Evolutionary conservation across 768 basidiomycete species (phyloP).

Genomic region (Mycena olivaceomarginata): DNA sequence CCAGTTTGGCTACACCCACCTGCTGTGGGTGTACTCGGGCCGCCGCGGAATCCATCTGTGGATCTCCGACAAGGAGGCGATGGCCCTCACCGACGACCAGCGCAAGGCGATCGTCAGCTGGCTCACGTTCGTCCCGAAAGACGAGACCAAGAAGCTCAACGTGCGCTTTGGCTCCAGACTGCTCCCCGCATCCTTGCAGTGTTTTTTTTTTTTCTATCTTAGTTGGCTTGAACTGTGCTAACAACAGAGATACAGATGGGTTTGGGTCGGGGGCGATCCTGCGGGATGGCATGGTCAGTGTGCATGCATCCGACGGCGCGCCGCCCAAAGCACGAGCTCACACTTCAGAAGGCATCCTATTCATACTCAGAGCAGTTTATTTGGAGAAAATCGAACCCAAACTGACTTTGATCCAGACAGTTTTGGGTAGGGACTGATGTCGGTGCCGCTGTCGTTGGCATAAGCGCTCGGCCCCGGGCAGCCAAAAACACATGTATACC

Average conservation of each 20-base stretch:
- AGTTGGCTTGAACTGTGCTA: not conserved
- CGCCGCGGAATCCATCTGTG: conserved; percentile 99
- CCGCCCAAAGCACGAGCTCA: not conserved
- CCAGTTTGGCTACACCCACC: conserved; percentile 92
- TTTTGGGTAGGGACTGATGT: not conserved
- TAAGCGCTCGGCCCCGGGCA: too few species aligned
- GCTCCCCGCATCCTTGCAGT: conserved; percentile 89
- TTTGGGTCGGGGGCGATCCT: not conserved
- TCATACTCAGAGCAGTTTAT: not conserved
- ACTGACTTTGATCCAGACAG: not conserved
- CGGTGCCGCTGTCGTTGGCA: too few species aligned
- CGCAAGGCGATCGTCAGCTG: conserved; percentile 91
- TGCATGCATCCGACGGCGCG: too few species aligned
- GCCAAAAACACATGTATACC: too few species aligned
- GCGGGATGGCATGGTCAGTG: not conserved
- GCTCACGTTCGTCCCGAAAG: conserved; percentile 89
- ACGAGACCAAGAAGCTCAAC: conserved; percentile 89
- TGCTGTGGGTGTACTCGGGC: conserved; percentile 99
- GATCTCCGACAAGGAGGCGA: conserved; percentile 93
- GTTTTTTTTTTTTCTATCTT: conserved; percentile 51
- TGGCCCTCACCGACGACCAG: conserved; percentile 94
- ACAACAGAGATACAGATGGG: not conserved
- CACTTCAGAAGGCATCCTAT: not conserved
- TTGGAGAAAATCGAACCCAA: not conserved
- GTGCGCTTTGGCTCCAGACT: too few species aligned